Evolutionary conservation across 2,329 filamentous ascomycete genomes (phyloP), one percentile per base, ranked within the genome.

Genomic region (Aspergillus latus): DNA sequence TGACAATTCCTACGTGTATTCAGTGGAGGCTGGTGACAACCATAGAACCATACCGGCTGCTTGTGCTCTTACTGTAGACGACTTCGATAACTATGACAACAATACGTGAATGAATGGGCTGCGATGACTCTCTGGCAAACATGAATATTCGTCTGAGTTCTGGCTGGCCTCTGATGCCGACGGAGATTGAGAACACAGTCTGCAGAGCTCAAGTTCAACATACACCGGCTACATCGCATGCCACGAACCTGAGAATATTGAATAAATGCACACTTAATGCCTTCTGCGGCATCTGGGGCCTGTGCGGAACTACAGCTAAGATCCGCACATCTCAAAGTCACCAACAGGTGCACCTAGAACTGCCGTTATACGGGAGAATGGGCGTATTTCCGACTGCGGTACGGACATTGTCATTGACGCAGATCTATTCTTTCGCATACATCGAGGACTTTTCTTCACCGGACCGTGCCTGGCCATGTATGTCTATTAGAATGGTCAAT

Each of bases 201-300:
- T 80, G 80, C 60, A 80, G 80, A 0, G 80, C 80, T 1, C 68
- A 73, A 43, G 68, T 73, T 1, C 70, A 71, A 2, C 74, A 74
- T 0, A 78, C 77, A 0, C 53, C 63, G 15, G 36, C 57, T 6
- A 71, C 76, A 0, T 13, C 66, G 3, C n/a, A 64, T 16, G 71
- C 71, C 52, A 16, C 34, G 7, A 16, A 65, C 5, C 3, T 80
- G 3, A 60, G 68, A 0, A 60, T 66, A 7, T 63, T 82, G 4
- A 82, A 81, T 57, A 75, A 71, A 0, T 83, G 80, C 57, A 72
- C 71, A 2, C 63, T 76, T 4, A 76, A 76, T 42, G 73, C 70
- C 3, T 78, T 75, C 59, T 78, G 76, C 60, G 68, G 75, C 49
- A 65, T 70, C 45, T 78, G 74, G 68, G 79, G 78, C 0, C 70